Evolutionary conservation across 2,329 filamentous ascomycete genomes (phyloP), one percentile per base, ranked within the genome.

Genomic region (Beauveria pseudobassiana): DNA sequence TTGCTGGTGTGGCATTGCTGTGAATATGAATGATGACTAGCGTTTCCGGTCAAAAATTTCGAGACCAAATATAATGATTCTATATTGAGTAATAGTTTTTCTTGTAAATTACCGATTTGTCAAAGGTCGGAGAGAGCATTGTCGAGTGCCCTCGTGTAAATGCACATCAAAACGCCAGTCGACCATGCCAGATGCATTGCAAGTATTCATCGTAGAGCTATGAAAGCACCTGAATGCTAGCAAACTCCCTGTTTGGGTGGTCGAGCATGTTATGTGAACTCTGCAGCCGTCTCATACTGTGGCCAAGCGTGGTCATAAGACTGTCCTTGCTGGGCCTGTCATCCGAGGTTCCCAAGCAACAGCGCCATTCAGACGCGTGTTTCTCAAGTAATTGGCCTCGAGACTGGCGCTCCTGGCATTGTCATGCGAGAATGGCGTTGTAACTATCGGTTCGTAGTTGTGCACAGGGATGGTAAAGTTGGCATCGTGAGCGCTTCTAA

Each of bases 401-500:
- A 30, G 9, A 30, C 28, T 10, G 9, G 28, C 28, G 28, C 28
- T 30, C 9, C 28, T 10, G 9, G 9, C 28, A 30, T 30, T 30
- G 28, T 3, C 28, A 30, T 10, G 28, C 28, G 28, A 10, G 28
- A 30, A 30, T 3, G 28, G 9, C 9, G 28, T 30, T 30, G 9
- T 9, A 9, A 2, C 28, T 10, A 30, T 9, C 28, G 28, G 28
- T 10, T 30, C 28, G 9, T 30, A 10, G 28, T 10, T 30, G 28
- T 30, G 4, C 9, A 30, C 2, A 30, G 28, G 9, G 28, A 10
- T 89, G 52, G 88, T 82, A 69, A 88, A 91, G 65, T 89, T 84
- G 60, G 90, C 82, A 26, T 77, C 86, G 69, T 96, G 95, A 56
- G 91, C 89, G 46, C 70, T 70, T 73, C 74, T 75, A 79, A 68